These are phyloP conservation scores for Rickenella mellea DNA, from an alignment of 768 basidiomycete species.

Conservation along the genomic window DNA sequence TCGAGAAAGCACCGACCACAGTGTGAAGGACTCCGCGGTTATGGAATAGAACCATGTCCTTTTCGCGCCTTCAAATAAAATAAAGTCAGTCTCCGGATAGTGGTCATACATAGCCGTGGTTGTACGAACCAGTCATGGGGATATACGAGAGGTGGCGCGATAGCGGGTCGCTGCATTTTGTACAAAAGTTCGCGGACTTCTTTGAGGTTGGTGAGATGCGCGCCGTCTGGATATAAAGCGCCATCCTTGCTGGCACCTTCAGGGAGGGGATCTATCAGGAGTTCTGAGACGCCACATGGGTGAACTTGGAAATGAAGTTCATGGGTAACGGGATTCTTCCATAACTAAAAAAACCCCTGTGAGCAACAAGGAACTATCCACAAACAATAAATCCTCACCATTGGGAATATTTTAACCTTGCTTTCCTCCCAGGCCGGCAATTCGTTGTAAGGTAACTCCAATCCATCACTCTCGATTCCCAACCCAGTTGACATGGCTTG, in stretches of 20 bases:
- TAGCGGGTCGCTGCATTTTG: slow-evolving; percentile 82
- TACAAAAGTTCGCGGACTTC: slow-evolving; percentile 69
- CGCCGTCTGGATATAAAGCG: slow-evolving; percentile 79
- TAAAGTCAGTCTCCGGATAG: background rate
- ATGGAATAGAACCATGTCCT: slow-evolving; percentile 78
- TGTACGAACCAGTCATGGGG: slow-evolving; percentile 70
- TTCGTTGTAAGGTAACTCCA: slow-evolving; percentile 55
- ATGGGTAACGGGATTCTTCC: slow-evolving; percentile 89
- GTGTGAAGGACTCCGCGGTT: slow-evolving; percentile 77
- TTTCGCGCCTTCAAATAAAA: slow-evolving; percentile 30
- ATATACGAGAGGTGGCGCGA: slow-evolving; percentile 75
- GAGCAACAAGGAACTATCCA: background rate
- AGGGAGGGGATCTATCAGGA: slow-evolving; percentile 69
- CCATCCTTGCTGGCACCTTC: slow-evolving; percentile 43
- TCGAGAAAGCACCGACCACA: slow-evolving; percentile 66
- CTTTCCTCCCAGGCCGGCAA: slow-evolving; percentile 78
- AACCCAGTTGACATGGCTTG: slow-evolving; percentile 69
- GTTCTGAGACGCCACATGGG: slow-evolving; percentile 61
- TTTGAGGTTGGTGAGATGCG: slow-evolving; percentile 60
- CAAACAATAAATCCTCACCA: slow-evolving; percentile 27
- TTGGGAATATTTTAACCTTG: slow-evolving; percentile 62
- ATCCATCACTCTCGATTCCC: slow-evolving; percentile 71
- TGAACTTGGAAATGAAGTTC: slow-evolving; percentile 85
- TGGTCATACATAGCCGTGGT: background rate
- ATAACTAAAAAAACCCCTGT: slow-evolving; percentile 35